Base-by-base conservation (phyloP, 1,139 yeast genomes). In the Candida sanyaensis region DNA sequence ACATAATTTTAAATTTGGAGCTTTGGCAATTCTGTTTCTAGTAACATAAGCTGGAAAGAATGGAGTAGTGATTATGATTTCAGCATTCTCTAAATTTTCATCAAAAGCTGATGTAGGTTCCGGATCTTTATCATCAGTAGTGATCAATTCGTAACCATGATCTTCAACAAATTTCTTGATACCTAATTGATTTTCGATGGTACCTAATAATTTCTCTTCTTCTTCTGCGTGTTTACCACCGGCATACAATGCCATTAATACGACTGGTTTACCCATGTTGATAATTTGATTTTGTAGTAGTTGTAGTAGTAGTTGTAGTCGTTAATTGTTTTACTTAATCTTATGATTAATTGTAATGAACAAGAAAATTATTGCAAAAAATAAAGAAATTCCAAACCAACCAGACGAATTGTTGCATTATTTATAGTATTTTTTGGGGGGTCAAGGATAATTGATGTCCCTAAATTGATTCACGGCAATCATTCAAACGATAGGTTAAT, bases 1-100 rank as follows among this genome's bases (percentile, higher is more conserved):
- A 54, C 86, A 77, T 50, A 85, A 64, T 71, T 86, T 87, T 68
- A 88, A 78, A 53, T 87, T 86, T 62, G 84, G 84, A 43, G 95
- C 93, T 62, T 81, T 80, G 45, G 69, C 83, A 55, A 88, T 76
- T 59, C 95, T 76, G 58, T 82, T 85, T 50, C 73, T 73, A 46
- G 86, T 81, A 62, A 88, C 74, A 67, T 88, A 88, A 31, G 86
- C 95, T 7, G 96, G 96, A 71, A 80, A 89, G 76, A 88, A 88
- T 4, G 96, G 96, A 26, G 93, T 86, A 45, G 93, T 84, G 67
- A 88, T 87, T 60, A 88, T 79, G 47, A 88, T 72, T 57, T 88
- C 95, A 5, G 92, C 87, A 51, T 83, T 90, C 43, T 73, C 80
- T 61, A 87, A 77, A 54, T 86, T 77, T 61, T 77, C 73, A 65